These are phyloP conservation scores for Colletotrichum sp. DNA, from an alignment of 2,329 filamentous ascomycete genomes.

Conservation along the genomic window DNA sequence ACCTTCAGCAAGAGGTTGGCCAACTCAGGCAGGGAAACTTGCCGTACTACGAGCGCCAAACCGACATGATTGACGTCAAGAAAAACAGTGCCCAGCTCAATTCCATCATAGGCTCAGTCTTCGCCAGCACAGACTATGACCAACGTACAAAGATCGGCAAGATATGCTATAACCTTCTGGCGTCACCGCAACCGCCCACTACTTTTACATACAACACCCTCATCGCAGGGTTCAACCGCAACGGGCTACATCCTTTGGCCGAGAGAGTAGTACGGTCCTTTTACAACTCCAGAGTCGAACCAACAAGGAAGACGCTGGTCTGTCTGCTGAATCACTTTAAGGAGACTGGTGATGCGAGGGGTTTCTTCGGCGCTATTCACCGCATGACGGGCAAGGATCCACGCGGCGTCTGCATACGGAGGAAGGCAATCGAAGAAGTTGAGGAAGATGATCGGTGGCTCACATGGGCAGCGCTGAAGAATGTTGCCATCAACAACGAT, in stretches of 20 bases:
- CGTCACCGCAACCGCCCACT: constrained; percentile 65
- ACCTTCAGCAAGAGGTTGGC: constrained; percentile 10
- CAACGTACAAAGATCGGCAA: constrained; percentile 35
- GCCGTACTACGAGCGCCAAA: not conserved
- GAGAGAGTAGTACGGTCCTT: constrained; percentile 59
- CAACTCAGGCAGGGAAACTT: not conserved
- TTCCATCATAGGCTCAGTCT: not conserved
- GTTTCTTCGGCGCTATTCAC: constrained; percentile 49
- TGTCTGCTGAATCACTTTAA: constrained; percentile 58
- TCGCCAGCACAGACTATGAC: not conserved
- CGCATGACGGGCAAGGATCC: constrained; percentile 50
- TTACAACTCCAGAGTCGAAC: constrained; percentile 46
- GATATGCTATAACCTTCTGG: constrained; percentile 71
- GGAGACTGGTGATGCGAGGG: constrained; percentile 40
- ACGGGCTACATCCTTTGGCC: constrained; percentile 53
- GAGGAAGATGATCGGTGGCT: constrained; percentile 27
- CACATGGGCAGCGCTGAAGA: constrained; percentile 31
- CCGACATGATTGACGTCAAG: not conserved
- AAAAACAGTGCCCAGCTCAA: constrained; percentile 3
- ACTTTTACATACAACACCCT: constrained; percentile 75
- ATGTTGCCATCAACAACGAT: constrained; percentile 30
- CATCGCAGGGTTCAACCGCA: constrained; percentile 66
- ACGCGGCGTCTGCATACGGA: constrained; percentile 42
- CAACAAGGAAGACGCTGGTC: constrained; percentile 53
- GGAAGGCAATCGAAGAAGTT: constrained; percentile 37